Percentiles rank a stretch among this genome's conserved stretches.
These are phyloP conservation scores for Tuber calosporum DNA, from an alignment of 495 filamentous ascomycete genomes.

Conservation along the genomic window DNA sequence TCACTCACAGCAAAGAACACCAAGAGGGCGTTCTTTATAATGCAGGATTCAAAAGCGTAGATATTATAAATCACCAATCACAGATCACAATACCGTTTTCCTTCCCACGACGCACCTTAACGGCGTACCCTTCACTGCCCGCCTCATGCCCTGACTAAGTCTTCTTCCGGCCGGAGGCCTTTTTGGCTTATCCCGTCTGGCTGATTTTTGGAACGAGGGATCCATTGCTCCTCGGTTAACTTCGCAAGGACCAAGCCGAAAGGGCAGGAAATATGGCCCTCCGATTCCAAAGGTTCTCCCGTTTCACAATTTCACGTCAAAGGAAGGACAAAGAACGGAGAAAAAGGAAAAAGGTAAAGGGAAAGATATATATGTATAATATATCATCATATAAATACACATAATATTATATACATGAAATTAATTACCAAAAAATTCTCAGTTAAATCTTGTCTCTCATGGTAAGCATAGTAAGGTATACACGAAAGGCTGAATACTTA, in stretches of 20 bases:
- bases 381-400: background rate
- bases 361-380: background rate
- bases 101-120: slow-evolving; percentile 18
- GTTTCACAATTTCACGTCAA: background rate
- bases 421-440: background rate
- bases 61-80: slow-evolving; percentile 12
- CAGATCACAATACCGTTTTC: slow-evolving; percentile 8
- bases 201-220: background rate
- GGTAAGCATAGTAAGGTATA: background rate
- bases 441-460: background rate
- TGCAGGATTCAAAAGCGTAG: background rate
- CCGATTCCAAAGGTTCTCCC: background rate
- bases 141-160: slow-evolving; percentile 12
- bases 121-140: slow-evolving; percentile 8
- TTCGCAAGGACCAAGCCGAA: background rate
- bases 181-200: background rate
- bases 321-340: background rate
- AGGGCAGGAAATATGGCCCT: background rate
- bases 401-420: background rate
- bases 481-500: background rate
- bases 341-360: background rate
- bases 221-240: background rate
- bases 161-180: slow-evolving; percentile 4
- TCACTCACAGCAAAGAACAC: background rate
- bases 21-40: background rate